phyloP scores from a whole-genome alignment of 2,329 filamentous ascomycete species.

The Diaporthe sp. region DNA sequence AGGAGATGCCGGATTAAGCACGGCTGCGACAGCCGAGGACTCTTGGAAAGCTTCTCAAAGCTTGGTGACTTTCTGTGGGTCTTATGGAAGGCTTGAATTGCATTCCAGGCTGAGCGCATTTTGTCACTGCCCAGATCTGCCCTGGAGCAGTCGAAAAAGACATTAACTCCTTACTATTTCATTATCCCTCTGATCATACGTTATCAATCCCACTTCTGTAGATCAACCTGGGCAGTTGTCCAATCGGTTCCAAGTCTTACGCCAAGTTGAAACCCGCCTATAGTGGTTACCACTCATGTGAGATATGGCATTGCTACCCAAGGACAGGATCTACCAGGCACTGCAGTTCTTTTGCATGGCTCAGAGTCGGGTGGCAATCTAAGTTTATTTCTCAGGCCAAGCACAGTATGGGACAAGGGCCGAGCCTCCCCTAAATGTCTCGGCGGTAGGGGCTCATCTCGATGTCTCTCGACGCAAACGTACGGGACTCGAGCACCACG shows the following conservation, averaged over 20 bases:
- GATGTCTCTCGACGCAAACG: neutral
- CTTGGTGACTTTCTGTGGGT: neutral
- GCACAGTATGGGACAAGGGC: conserved; percentile 8
- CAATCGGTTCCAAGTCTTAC: neutral
- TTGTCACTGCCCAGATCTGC: too few species aligned
- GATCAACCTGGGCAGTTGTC: neutral
- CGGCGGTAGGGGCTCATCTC: neutral
- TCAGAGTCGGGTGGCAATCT: conserved; percentile 2
- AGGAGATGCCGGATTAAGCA: neutral
- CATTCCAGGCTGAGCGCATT: neutral
- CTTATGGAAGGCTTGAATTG: neutral
- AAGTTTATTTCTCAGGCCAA: neutral
- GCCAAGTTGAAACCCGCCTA: conserved; percentile 4
- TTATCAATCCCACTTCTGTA: neutral
- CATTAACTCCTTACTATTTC: neutral
- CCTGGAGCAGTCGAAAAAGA: neutral
- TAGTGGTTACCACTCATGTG: conserved; percentile 8
- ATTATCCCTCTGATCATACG: neutral
- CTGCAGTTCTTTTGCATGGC: neutral
- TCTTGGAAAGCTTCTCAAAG: conserved; percentile 20
- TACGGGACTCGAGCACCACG: too few species aligned
- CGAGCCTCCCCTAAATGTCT: neutral
- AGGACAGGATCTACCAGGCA: neutral
- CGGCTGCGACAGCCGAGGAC: neutral
- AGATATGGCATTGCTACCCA: neutral